Percentiles rank a stretch among this genome's conserved stretches.
Conservation (phyloP, 305 asterid genomes). For the Solanum hybrid region DNA sequence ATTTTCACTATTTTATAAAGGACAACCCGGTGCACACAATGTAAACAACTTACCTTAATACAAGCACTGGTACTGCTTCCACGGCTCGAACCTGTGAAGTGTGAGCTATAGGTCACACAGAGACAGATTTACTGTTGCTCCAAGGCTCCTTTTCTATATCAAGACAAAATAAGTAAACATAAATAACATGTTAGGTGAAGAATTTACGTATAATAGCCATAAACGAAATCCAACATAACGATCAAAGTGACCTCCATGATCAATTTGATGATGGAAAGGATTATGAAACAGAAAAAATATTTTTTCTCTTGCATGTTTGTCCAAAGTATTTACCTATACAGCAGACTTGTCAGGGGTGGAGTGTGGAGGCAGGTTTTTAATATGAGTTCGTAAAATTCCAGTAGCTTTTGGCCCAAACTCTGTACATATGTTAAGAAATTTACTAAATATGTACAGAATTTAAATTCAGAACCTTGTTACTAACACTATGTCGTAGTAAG, state of each 20-base stretch:
- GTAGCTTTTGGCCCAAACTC: background rate
- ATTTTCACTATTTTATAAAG: background rate
- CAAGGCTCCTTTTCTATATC: background rate
- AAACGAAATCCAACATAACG: background rate
- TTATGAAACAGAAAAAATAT: too few species aligned
- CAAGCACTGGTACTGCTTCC: background rate
- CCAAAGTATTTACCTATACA: background rate
- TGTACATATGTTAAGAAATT: background rate
- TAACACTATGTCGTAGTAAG: background rate
- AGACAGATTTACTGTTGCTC: background rate
- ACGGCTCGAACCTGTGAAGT: background rate
- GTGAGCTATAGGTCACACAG: background rate
- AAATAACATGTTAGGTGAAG: background rate
- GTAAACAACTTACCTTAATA: background rate
- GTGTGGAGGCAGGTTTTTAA: background rate
- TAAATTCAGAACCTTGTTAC: background rate
- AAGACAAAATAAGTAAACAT: background rate
- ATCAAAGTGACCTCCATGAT: too few species aligned
- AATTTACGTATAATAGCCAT: background rate
- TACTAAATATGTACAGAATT: background rate
- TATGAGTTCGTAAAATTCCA: background rate
- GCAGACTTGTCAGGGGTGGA: background rate
- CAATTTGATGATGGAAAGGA: too few species aligned
- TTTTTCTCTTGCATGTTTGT: background rate
- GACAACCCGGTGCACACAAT: background rate